phyloP scores from a whole-genome alignment of 345 rosid species.

The Geranium brycei region DNA sequence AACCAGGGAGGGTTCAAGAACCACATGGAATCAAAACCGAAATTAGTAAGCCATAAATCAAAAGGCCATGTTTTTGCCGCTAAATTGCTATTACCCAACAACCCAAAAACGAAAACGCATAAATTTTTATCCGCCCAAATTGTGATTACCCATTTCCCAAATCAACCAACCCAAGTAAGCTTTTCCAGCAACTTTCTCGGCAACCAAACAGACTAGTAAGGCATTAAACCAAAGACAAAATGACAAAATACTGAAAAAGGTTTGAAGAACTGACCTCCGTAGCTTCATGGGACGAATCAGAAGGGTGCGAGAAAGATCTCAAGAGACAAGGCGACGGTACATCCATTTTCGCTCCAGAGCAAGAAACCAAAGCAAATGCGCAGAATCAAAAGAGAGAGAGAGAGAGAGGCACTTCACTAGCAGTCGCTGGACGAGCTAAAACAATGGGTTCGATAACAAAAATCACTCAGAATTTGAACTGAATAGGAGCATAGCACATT shows the following conservation, averaged over 20 bases:
- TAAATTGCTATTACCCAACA: neutral
- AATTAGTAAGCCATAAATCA: neutral
- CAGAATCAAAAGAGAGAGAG: too few relatives aligned
- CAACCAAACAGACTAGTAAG: neutral
- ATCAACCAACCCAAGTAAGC: neutral
- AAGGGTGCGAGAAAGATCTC: conserved; percentile 83
- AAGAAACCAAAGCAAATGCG: too few relatives aligned
- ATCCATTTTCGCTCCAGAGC: conserved; percentile 25
- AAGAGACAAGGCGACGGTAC: conserved; percentile 40
- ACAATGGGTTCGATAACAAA: too few relatives aligned
- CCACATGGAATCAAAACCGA: neutral
- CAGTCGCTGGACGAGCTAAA: too few relatives aligned
- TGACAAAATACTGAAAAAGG: conserved; percentile 1
- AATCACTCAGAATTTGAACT: too few relatives aligned
- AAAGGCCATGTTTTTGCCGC: neutral
- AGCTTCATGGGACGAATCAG: conserved; percentile 37
- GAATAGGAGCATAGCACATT: too few relatives aligned
- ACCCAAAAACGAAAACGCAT: neutral
- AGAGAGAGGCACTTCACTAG: too few relatives aligned
- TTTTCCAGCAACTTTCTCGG: conserved; percentile 5
- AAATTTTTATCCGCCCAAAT: neutral
- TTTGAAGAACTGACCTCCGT: conserved; percentile 35
- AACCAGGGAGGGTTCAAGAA: neutral
- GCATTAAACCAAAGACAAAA: neutral
- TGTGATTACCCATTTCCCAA: neutral